Evolutionary conservation across 257 asterid genomes (phyloP).

Genomic region (Scutellaria baicalensis): DNA sequence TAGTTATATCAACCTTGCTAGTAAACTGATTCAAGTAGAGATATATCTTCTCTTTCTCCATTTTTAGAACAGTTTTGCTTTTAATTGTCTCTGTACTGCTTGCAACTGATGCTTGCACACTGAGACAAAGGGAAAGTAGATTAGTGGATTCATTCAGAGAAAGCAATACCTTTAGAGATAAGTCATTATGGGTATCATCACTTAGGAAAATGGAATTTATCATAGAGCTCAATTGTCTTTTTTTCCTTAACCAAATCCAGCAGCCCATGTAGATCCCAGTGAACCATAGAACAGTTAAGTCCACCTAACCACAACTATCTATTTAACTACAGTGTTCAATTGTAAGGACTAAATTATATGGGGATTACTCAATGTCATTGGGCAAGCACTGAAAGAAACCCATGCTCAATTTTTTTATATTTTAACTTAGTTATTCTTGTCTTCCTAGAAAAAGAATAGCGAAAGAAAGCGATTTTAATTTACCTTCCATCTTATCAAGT

Average conservation of each 20-base stretch:
- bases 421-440: background rate
- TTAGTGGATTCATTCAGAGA: slow-evolving; percentile 2
- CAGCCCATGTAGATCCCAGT: background rate
- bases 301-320: background rate
- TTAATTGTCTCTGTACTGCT: slow-evolving; percentile 70
- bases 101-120: slow-evolving; percentile 96
- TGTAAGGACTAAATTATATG: background rate
- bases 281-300: background rate
- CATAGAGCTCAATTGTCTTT: background rate
- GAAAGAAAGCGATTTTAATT: background rate
- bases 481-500: background rate
- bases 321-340: background rate
- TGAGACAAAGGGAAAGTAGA: slow-evolving; percentile 23
- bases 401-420: slow-evolving; percentile 8
- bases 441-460: background rate
- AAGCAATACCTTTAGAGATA: background rate
- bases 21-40: slow-evolving; percentile 58
- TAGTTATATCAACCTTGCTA: slow-evolving; percentile 45
- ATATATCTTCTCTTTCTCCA: slow-evolving; percentile 86
- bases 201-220: slow-evolving; percentile 3
- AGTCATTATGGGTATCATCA: slow-evolving; percentile 3
- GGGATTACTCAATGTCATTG: background rate
- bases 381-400: slow-evolving; percentile 1
- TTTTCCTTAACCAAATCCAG: background rate
- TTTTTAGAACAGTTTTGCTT: slow-evolving; percentile 69